Percentiles rank a stretch among this genome's conserved stretches.
Evolutionary conservation across 345 rosid species (phyloP).

Genomic region (Stellera chamaejasme): DNA sequence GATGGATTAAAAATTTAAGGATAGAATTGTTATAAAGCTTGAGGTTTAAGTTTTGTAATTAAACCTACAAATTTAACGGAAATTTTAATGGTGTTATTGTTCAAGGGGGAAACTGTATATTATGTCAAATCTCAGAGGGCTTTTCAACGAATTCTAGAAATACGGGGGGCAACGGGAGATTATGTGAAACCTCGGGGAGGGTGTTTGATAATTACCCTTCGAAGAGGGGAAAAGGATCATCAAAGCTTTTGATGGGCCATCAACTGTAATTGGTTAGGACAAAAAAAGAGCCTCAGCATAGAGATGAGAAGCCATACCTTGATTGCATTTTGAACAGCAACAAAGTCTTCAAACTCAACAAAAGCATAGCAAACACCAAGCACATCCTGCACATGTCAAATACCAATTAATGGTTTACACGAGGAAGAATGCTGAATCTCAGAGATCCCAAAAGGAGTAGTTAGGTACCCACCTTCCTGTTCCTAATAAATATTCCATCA

Average conservation of each 20-base stretch:
- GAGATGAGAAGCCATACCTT: constrained; percentile 37
- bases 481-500: constrained; percentile 83
- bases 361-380: constrained; percentile 93
- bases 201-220: too few species aligned
- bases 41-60: too few species aligned
- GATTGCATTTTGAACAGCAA: constrained; percentile 80
- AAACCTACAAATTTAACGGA: too few species aligned
- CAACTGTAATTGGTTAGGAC: background rate
- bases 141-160: too few species aligned
- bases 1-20: too few species aligned
- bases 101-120: too few species aligned
- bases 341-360: constrained; percentile 90
- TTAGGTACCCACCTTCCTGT: constrained; percentile 56
- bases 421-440: background rate
- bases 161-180: too few species aligned
- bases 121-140: too few species aligned
- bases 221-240: background rate
- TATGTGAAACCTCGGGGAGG: too few species aligned
- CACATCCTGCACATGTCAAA: constrained; percentile 53
- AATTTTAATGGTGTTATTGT: too few species aligned
- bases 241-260: background rate
- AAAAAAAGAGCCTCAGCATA: background rate
- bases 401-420: constrained; percentile 12
- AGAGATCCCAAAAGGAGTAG: background rate
- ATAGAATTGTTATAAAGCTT: too few species aligned